phyloP scores from a whole-genome alignment of 176 grass and related monocot genomes.

The Poa pratensis region DNA sequence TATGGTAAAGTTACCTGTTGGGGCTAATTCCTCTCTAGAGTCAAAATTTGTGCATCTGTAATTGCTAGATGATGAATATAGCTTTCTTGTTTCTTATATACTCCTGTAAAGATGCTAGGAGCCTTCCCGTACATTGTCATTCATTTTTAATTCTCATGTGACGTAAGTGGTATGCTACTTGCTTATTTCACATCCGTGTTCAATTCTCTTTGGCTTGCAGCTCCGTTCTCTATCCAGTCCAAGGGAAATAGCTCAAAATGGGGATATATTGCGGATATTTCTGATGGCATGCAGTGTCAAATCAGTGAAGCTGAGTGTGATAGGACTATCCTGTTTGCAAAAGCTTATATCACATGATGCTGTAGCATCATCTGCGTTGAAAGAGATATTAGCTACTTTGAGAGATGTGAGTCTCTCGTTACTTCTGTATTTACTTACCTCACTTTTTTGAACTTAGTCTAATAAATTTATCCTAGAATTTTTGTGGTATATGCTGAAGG shows the following conservation, averaged over 20 bases:
- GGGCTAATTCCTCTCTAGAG: background rate
- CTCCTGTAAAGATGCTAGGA: constrained; percentile 13
- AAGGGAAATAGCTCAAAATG: constrained; percentile 91
- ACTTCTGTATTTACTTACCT: constrained; percentile 24
- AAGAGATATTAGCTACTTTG: constrained; percentile 87
- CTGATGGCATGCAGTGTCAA: constrained; percentile 94
- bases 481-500: background rate
- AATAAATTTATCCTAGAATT: constrained; percentile 23
- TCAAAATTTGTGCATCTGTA: constrained; percentile 4
- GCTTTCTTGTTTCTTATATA: constrained; percentile 4
- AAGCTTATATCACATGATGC: constrained; percentile 95
- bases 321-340: constrained; percentile 96
- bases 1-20: background rate
- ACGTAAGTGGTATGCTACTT: constrained; percentile 13
- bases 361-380: constrained; percentile 79
- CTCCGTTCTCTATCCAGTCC: constrained; percentile 81
- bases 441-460: constrained; percentile 17
- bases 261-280: constrained; percentile 91
- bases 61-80: constrained; percentile 28
- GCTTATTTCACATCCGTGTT: constrained; percentile 28
- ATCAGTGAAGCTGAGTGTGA: constrained; percentile 90
- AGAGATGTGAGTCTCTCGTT: constrained; percentile 75
- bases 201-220: constrained; percentile 52
- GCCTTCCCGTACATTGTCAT: background rate
- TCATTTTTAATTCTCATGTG: constrained; percentile 19